Base-by-base conservation (phyloP, 2,329 filamentous ascomycete species). In the Teratosphaeria viscida region DNA sequence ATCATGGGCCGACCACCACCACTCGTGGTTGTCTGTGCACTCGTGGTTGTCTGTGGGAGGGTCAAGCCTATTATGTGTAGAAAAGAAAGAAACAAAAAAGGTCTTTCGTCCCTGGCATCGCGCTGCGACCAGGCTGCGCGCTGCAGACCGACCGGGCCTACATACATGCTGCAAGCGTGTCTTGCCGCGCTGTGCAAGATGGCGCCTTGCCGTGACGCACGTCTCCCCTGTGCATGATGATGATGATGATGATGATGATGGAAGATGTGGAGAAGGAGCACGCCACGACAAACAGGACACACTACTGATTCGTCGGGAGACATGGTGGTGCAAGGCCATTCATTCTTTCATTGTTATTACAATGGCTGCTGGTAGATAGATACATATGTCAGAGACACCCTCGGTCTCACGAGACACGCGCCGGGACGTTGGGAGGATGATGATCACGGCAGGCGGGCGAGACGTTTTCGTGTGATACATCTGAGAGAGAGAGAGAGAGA, bases 161-260 rank as follows among this genome's bases (percentile, higher is more conserved):
- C 57, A 60, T 35, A 35, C 52, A 54, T 54, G 56, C 35, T 61
- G 60, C 62, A 63, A 59, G 62, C 59, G 63, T 60, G 39, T 58
- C 54, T 59, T 64, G 61, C 63, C 63, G 63, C 60, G 57, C 56
- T 60, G 61, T 61, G 57, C 62, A 59, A 60, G 57, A 64, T 65
- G 63, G 63, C n/a, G n/a, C n/a, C n/a, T n/a, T n/a, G n/a, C n/a
- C n/a, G n/a, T 57, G 63, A 61, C 54, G 64, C 63, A 62, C 55
- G 47, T 60, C 62, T 56, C 64, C 63, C 61, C 37, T n/a, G 37
- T 27, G 56, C 39, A 49, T 27, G 52, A 23, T 16, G 19, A 19
- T 19, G 19, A 19, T 19, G 19, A 19, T 19, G 19, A 49, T 27
- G 52, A 23, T 16, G 19, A 19, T 19, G 19, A 19, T 19, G 19